Evolutionary conservation across 2,329 filamentous ascomycete genomes (phyloP).

Genomic region (Penicillium capsulatum): DNA sequence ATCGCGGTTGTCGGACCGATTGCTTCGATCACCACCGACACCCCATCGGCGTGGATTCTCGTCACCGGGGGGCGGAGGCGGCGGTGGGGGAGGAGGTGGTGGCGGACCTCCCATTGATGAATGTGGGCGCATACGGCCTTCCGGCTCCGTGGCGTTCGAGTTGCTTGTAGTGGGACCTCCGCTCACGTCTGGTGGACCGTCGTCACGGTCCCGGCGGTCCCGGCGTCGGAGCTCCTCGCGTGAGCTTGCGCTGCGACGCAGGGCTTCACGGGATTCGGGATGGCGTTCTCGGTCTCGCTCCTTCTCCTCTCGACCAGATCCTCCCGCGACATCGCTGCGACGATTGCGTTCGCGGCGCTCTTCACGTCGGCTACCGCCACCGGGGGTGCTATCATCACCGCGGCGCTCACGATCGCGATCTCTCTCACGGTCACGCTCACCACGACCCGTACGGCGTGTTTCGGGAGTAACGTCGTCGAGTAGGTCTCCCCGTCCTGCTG

Average conservation of each 20-base stretch:
- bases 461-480: constrained; percentile 35
- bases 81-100: constrained; percentile 30
- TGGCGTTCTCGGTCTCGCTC: constrained; percentile 23
- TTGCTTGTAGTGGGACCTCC: constrained; percentile 10
- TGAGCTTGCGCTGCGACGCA: constrained; percentile 29
- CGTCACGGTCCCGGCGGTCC: constrained; percentile 36
- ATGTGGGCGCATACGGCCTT: constrained; percentile 34
- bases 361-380: constrained; percentile 32
- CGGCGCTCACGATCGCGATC: constrained; percentile 27
- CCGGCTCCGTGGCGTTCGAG: constrained; percentile 23
- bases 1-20: constrained; percentile 24
- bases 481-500: constrained; percentile 33
- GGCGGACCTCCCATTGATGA: constrained; percentile 31
- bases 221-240: constrained; percentile 37
- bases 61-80: constrained; percentile 23
- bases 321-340: constrained; percentile 28
- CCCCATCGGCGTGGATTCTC: constrained; percentile 34
- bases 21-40: constrained; percentile 34
- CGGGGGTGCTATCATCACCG: constrained; percentile 23
- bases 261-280: constrained; percentile 28
- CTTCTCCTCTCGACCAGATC: constrained; percentile 19
- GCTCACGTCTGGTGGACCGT: constrained; percentile 22
- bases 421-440: constrained; percentile 31
- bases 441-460: constrained; percentile 30
- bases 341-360: constrained; percentile 37